These are phyloP conservation scores for Syzygium grande DNA, from an alignment of 345 rosid species.

Conservation along the genomic window DNA sequence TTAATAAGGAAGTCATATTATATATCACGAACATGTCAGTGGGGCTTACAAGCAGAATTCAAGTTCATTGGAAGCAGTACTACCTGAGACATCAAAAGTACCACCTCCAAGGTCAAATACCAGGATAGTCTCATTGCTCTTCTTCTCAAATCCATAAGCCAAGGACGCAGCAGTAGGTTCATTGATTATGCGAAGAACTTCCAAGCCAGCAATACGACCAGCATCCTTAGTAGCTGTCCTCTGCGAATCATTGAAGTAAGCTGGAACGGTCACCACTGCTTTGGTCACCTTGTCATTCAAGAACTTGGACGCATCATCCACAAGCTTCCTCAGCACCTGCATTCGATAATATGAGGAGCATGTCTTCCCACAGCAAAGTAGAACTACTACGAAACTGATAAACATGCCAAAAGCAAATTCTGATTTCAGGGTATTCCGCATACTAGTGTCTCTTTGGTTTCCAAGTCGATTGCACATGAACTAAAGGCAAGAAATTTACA, in stretches of 20 bases:
- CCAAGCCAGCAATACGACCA: slow-evolving; percentile 77
- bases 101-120: slow-evolving; percentile 99
- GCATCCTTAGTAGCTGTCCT: slow-evolving; percentile 99
- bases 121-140: slow-evolving; percentile 88
- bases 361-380: not conserved
- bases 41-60: not conserved
- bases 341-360: not conserved
- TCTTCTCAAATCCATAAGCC: slow-evolving; percentile 96
- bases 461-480: not conserved
- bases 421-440: not conserved
- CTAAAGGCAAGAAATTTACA: not conserved
- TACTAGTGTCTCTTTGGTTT: not conserved
- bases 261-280: slow-evolving; percentile 80
- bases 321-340: slow-evolving; percentile 93
- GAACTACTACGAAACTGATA: not conserved
- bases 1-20: not conserved
- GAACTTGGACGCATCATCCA: slow-evolving; percentile 89
- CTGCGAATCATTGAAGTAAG: slow-evolving; percentile 83
- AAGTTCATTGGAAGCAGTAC: not conserved
- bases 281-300: slow-evolving; percentile 75
- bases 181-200: slow-evolving; percentile 87
- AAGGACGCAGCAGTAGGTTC: slow-evolving; percentile 98
- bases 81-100: slow-evolving; percentile 99
- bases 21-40: not conserved
- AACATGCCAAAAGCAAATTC: not conserved